These are phyloP conservation scores for Talaromyces sp. DNA, from an alignment of 2,329 filamentous ascomycete species.

Conservation along the genomic window DNA sequence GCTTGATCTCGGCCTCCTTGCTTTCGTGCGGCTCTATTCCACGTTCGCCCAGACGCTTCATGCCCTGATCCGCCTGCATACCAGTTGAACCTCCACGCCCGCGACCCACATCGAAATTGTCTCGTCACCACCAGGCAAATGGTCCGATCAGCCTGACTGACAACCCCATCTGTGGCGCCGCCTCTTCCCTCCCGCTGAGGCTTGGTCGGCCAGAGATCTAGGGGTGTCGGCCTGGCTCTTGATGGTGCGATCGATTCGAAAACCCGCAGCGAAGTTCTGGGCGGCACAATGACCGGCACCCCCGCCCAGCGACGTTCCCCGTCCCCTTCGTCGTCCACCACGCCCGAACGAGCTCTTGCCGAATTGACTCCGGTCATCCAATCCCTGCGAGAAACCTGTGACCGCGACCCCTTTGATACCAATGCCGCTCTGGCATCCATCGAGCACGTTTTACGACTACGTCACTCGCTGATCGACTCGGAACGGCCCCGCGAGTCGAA, in stretches of 20 bases:
- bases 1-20: not conserved
- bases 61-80: not conserved
- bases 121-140: not conserved
- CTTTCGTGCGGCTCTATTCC: not conserved
- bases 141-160: not conserved
- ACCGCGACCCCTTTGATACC: constrained; percentile 24
- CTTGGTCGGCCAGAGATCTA: not conserved
- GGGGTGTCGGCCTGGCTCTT: not conserved
- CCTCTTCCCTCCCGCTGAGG: not conserved
- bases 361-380: constrained; percentile 23
- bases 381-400: constrained; percentile 30
- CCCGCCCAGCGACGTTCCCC: constrained; percentile 9
- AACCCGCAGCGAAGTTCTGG: not conserved
- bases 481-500: constrained; percentile 52
- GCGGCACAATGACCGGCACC: constrained; percentile 10
- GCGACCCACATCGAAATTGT: not conserved
- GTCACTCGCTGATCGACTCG: constrained; percentile 58
- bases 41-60: too few relatives aligned
- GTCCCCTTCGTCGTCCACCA: constrained; percentile 1
- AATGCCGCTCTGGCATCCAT: constrained; percentile 42
- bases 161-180: not conserved
- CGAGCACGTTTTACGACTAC: constrained; percentile 60
- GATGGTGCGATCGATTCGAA: not conserved
- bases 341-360: constrained; percentile 6
- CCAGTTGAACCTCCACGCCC: not conserved